Base-by-base conservation (phyloP, 192 early-diverging fungal species). In the Backusella australiensis region DNA sequence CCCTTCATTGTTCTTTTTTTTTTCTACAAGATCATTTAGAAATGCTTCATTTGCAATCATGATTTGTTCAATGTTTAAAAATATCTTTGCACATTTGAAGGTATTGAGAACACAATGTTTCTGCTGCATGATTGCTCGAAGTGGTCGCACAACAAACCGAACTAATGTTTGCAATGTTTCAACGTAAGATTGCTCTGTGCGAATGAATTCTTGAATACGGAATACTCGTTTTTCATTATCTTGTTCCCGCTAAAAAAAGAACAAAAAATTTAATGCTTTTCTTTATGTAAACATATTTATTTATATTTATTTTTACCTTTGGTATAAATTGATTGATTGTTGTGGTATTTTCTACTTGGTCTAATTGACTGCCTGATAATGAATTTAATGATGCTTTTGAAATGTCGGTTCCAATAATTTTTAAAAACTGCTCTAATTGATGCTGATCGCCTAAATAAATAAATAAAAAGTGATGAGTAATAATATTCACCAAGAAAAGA, bases 101-200 rank as follows among this genome's bases (percentile, higher is more conserved):
- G 86, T 79, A 6, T 89, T 86, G 35, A 91, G 83, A 69, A 90
- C 82, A 32, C 83, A 69, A 52, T 90, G 83, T 17, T 77, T 78
- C 42, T 68, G 56, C 36, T 84, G 87, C 12, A 86, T 84, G 1
- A 81, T 84, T 15, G 84, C 82, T 59, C 83, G 79, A 73, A 91
- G 78, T 12, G 90, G 90, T 53, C 83, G 84, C 0, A 77, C 86
- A 72, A 90, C 88, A 52, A 86, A 79, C 72, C 84, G 80, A 19
- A 89, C 84, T 4, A 89, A 71, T 44, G 85, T 84, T n/a, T 84
- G 78, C 65, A 91, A 73, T 65, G 85, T 87, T 38, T 90, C 82
- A 19, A 91, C 86, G 74, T 91, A 91, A 72, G 87, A 89, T 69
- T 85, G 80, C 75, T 91, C 90, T 8, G 89, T 91, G 1, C 77